Evolutionary conservation across 2,329 filamentous ascomycete species (phyloP).

Genomic region (Pseudogymnoascus sp.): DNA sequence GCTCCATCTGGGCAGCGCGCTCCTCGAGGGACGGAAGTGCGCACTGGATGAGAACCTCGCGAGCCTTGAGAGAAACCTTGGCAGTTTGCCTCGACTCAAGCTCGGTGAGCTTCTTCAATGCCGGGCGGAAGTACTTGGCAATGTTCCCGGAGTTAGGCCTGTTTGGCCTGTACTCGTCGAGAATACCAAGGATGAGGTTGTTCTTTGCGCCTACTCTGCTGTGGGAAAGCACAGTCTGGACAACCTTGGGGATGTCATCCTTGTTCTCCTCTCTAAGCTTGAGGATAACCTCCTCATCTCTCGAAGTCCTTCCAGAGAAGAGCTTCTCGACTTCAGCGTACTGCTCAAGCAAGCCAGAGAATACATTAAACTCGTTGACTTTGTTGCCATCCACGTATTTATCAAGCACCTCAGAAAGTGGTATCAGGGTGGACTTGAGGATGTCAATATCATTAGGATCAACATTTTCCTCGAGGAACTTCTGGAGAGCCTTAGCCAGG

Average conservation of each 20-base stretch:
- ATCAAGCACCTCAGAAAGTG: slow-evolving; percentile 69
- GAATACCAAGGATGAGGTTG: slow-evolving; percentile 80
- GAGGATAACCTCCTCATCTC: slow-evolving; percentile 90
- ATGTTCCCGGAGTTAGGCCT: slow-evolving; percentile 84
- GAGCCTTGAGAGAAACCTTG: slow-evolving; percentile 94
- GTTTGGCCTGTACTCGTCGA: slow-evolving; percentile 92
- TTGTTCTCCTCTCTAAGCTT: slow-evolving; percentile 94
- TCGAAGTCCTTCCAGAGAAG: slow-evolving; percentile 75
- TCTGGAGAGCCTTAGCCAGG: slow-evolving; percentile 72
- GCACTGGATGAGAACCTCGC: slow-evolving; percentile 95
- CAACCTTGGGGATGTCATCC: slow-evolving; percentile 77
- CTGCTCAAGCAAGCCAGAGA: slow-evolving; percentile 68
- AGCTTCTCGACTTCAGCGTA: slow-evolving; percentile 80
- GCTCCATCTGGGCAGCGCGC: slow-evolving; percentile 93
- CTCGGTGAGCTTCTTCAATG: slow-evolving; percentile 80
- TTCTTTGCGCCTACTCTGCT: slow-evolving; percentile 90
- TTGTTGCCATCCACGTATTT: slow-evolving; percentile 84
- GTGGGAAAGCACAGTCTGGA: slow-evolving; percentile 87
- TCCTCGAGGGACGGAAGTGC: slow-evolving; percentile 94
- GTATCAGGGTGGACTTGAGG: slow-evolving; percentile 64
- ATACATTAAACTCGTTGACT: slow-evolving; percentile 77
- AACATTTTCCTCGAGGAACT: slow-evolving; percentile 84
- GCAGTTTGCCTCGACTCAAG: slow-evolving; percentile 76
- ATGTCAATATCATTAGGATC: slow-evolving; percentile 63
- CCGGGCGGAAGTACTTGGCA: slow-evolving; percentile 75